Percentiles rank a stretch among this genome's conserved stretches.
Evolutionary conservation across 495 filamentous ascomycete genomes (phyloP).

Genomic region (Aspergillus carlsbadensis): DNA sequence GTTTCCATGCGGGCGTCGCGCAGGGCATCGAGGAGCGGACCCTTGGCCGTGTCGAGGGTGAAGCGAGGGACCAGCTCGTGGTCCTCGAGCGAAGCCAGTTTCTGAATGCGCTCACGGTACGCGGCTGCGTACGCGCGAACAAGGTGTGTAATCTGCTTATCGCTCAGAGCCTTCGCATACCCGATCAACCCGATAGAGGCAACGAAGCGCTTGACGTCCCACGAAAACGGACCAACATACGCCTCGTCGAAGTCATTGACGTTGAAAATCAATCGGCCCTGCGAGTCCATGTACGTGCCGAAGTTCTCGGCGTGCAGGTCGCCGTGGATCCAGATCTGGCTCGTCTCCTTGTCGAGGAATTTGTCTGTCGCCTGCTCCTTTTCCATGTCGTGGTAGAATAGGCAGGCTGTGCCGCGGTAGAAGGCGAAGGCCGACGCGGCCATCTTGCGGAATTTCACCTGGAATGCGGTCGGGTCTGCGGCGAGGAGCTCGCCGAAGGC

Average conservation of each 20-base stretch:
- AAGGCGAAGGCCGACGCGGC: conserved; percentile 21
- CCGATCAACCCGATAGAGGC: conserved; percentile 19
- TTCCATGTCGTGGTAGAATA: conserved; percentile 20
- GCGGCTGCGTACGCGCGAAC: conserved; percentile 11
- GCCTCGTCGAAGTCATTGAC: conserved; percentile 23
- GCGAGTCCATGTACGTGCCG: conserved; percentile 18
- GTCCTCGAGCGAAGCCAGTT: background rate
- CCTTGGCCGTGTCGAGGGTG: conserved; percentile 17
- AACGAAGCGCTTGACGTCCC: conserved; percentile 17
- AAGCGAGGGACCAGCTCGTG: conserved; percentile 6
- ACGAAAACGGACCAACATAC: conserved; percentile 19
- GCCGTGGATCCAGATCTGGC: conserved; percentile 18
- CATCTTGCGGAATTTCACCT: conserved; percentile 22
- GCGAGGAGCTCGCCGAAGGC: conserved; percentile 16
- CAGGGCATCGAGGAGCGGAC: conserved; percentile 14
- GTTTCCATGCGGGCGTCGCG: conserved; percentile 12
- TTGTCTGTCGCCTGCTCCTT: background rate
- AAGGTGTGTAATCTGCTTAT: conserved; percentile 15
- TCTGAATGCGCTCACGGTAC: conserved; percentile 17
- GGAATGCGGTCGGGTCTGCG: conserved; percentile 14
- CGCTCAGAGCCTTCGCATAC: conserved; percentile 19
- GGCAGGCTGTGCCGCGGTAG: conserved; percentile 18
- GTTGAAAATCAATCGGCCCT: conserved; percentile 19
- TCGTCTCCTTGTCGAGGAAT: conserved; percentile 11
- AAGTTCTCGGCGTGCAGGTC: conserved; percentile 22